These are phyloP conservation scores for Myochromella boudieri DNA, from an alignment of 768 basidiomycete species.

Conservation along the genomic window DNA sequence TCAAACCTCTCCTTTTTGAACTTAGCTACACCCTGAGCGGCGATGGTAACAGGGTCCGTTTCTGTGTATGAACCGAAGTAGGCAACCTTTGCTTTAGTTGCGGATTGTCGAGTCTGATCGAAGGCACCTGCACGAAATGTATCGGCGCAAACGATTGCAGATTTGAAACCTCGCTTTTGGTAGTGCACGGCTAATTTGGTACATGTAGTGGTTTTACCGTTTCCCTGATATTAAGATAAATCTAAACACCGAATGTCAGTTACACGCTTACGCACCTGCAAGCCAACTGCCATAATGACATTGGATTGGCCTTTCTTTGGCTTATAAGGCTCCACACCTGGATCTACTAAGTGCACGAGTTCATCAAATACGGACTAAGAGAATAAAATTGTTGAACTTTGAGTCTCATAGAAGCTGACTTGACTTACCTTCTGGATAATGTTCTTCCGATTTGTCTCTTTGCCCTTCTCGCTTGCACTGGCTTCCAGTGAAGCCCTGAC, in stretches of 20 bases:
- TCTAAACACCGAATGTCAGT: background rate
- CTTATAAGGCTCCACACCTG: slow-evolving; percentile 93
- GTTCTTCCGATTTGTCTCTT: slow-evolving; percentile 81
- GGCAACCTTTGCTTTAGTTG: slow-evolving; percentile 97
- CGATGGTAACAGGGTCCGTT: slow-evolving; percentile 95
- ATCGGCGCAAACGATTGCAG: slow-evolving; percentile 97
- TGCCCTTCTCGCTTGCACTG: slow-evolving; percentile 63
- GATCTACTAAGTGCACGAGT: slow-evolving; percentile 92
- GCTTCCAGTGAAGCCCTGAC: slow-evolving; percentile 80
- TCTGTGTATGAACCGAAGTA: slow-evolving; percentile 99
- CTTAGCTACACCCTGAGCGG: slow-evolving; percentile 91
- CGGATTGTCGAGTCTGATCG: slow-evolving; percentile 98
- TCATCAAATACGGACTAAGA: slow-evolving; percentile 93
- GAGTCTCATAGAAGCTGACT: background rate
- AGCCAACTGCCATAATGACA: slow-evolving; percentile 96
- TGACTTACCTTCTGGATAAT: slow-evolving; percentile 82
- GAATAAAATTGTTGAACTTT: background rate
- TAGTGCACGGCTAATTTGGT: slow-evolving; percentile 98
- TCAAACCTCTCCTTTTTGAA: slow-evolving; percentile 99
- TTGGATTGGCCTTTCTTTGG: slow-evolving; percentile 93
- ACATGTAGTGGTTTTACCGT: slow-evolving; percentile 98
- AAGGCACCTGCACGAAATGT: slow-evolving; percentile 99
- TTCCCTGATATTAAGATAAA: slow-evolving; percentile 55
- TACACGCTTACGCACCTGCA: slow-evolving; percentile 62
- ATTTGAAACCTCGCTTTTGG: slow-evolving; percentile 94